Base-by-base conservation (phyloP, 2,329 filamentous ascomycete genomes). In the Seiridium unicorne region DNA sequence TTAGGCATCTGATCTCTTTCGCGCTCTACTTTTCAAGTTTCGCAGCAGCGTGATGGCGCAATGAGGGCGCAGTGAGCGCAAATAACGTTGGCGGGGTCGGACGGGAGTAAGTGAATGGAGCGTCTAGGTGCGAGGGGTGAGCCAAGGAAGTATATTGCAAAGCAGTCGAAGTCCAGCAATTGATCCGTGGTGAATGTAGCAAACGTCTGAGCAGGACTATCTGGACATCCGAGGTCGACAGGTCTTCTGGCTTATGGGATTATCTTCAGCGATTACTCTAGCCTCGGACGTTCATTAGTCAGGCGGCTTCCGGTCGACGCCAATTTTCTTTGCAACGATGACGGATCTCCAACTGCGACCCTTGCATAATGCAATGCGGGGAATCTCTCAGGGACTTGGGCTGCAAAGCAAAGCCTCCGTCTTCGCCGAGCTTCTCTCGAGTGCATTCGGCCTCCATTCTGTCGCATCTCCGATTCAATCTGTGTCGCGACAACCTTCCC, bases 231-330 rank as follows among this genome's bases (percentile, higher is more conserved):
- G 18, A 26, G 18, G 18, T 26, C 18, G 18, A 26, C 7, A 10
- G 13, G 26, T 26, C 31, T 6, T 31, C 18, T 32, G 35, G 47
- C 47, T 49, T 49, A 49, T 49, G 47, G 44, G 40, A 48, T 46
- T 57, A 57, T 36, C 44, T 57, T 11, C 38, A 32, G 35, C 36
- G 55, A 58, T 58, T 58, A 58, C 55, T 58, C 55, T 58, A 58
- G 46, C 55, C 35, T 36, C 8, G 46, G 44, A 18, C 44, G 55
- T 8, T 48, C 55, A 58, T 58, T 58, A 58, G 55, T 58, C 55
- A 58, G 55, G 42, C 18, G 36, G 51, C 4, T 26, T 26, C 38
- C 38, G 51, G 51, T 44, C 36, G 36, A 44, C 51, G 49, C 49
- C 49, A 35, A 51, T 35, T 7, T 55, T 47, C 26, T 57, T 18